Evolutionary conservation across 345 rosid species (phyloP).

Genomic region (Ceriops decandra): DNA sequence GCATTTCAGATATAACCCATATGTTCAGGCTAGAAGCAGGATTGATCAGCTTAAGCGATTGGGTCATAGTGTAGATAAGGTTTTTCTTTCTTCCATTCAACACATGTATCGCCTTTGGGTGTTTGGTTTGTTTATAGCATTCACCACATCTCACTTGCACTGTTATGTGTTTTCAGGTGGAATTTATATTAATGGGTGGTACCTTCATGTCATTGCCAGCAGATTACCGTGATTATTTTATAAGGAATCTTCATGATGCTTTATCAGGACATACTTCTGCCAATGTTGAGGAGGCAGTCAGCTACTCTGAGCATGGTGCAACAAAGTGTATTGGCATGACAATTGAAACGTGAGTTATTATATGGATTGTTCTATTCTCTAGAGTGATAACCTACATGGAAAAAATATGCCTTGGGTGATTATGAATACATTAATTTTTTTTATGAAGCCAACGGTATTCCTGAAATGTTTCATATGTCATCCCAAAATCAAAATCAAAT

Average conservation of each 20-base stretch:
- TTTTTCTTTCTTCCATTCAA: constrained; percentile 14
- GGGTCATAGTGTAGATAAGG: constrained; percentile 99
- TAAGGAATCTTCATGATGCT: constrained; percentile 94
- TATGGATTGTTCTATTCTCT: neutral
- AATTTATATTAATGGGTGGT: constrained; percentile 98
- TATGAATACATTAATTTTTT: neutral
- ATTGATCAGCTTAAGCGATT: constrained; percentile 96
- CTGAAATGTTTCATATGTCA: neutral
- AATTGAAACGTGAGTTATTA: constrained; percentile 81
- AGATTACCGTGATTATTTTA: constrained; percentile 91
- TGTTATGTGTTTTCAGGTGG: constrained; percentile 55
- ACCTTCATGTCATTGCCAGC: constrained; percentile 97
- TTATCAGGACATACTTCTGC: constrained; percentile 94
- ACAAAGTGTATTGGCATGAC: constrained; percentile 99
- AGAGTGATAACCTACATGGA: neutral
- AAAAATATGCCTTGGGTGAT: neutral
- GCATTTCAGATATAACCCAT: constrained; percentile 76
- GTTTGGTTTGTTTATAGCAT: neutral
- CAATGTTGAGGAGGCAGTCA: constrained; percentile 94
- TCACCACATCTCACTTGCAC: neutral
- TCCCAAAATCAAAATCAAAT: neutral
- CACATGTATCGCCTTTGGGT: neutral
- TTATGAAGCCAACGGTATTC: neutral
- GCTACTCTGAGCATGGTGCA: constrained; percentile 89
- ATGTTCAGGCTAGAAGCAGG: constrained; percentile 97